Conservation (phyloP, 2,329 filamentous ascomycete genomes). For the Aspergillus chevalieri region DNA sequence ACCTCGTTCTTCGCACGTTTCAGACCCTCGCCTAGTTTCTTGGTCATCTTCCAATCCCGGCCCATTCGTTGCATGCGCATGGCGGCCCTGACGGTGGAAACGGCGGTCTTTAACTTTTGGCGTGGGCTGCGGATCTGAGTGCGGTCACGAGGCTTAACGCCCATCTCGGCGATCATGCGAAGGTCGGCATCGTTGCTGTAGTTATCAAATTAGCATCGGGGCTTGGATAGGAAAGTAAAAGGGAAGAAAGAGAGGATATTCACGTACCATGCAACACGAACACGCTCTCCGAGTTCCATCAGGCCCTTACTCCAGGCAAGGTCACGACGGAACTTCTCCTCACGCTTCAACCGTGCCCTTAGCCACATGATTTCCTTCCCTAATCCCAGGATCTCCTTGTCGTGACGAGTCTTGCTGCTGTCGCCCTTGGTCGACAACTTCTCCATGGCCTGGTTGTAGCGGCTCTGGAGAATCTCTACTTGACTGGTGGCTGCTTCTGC, state of each 20-base stretch:
- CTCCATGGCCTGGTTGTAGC: conserved; percentile 57
- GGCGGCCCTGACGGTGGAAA: conserved; percentile 38
- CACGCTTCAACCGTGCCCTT: conserved; percentile 71
- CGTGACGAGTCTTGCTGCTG: conserved; percentile 40
- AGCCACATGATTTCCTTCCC: conserved; percentile 88
- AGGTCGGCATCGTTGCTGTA: conserved; percentile 87
- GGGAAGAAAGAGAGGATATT: conserved; percentile 4
- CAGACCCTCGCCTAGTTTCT: conserved; percentile 39
- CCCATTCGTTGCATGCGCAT: conserved; percentile 43
- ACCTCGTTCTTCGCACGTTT: conserved; percentile 38
- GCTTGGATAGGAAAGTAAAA: conserved; percentile 1
- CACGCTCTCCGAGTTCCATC: conserved; percentile 68
- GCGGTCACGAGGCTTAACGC: conserved; percentile 48
- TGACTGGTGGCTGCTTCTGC: conserved; percentile 36
- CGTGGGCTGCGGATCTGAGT: conserved; percentile 27
- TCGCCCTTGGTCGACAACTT: conserved; percentile 36
- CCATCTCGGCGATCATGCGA: conserved; percentile 76
- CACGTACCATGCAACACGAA: conserved; percentile 69
- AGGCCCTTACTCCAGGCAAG: conserved; percentile 83
- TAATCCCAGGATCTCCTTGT: conserved; percentile 70
- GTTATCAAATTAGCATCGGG: conserved; percentile 19
- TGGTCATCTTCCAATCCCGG: conserved; percentile 40
- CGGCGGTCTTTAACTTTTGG: conserved; percentile 38
- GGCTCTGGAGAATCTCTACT: conserved; percentile 48
- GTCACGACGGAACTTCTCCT: conserved; percentile 71